Conservation (phyloP, 345 rosid species). For the Brassica carinata region DNA sequence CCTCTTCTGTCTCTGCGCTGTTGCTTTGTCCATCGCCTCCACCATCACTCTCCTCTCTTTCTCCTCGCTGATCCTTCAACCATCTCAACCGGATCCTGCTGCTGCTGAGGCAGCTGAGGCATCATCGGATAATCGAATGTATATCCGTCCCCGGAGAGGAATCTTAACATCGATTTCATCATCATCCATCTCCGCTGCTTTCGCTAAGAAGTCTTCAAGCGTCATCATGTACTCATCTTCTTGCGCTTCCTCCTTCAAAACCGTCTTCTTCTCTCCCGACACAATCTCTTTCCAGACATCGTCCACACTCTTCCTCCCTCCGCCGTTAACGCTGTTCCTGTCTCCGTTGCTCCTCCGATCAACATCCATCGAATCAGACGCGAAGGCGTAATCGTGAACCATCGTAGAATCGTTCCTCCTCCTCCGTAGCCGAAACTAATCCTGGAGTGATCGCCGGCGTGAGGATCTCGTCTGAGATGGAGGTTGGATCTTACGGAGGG, state of each 20-base stretch:
- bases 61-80: constrained; percentile 34
- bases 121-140: constrained; percentile 49
- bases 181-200: constrained; percentile 54
- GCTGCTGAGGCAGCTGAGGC: not conserved
- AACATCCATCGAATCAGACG: constrained; percentile 27
- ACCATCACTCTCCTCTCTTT: constrained; percentile 75
- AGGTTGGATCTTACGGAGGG: constrained; percentile 39
- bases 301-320: constrained; percentile 51
- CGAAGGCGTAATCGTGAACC: not conserved
- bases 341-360: constrained; percentile 36
- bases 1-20: constrained; percentile 91
- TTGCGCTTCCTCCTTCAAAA: constrained; percentile 68
- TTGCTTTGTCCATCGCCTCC: constrained; percentile 74
- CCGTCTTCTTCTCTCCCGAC: constrained; percentile 57
- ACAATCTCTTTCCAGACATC: constrained; percentile 93
- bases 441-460: constrained; percentile 34
- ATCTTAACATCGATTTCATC: constrained; percentile 44
- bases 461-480: too few species aligned
- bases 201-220: constrained; percentile 86
- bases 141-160: too few species aligned
- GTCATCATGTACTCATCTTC: constrained; percentile 62
- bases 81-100: constrained; percentile 22
- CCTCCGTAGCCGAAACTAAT: constrained; percentile 12
- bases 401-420: not conserved
- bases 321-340: constrained; percentile 18